These are phyloP conservation scores for Syzygium aromaticum DNA, from an alignment of 345 rosid species.

Conservation along the genomic window DNA sequence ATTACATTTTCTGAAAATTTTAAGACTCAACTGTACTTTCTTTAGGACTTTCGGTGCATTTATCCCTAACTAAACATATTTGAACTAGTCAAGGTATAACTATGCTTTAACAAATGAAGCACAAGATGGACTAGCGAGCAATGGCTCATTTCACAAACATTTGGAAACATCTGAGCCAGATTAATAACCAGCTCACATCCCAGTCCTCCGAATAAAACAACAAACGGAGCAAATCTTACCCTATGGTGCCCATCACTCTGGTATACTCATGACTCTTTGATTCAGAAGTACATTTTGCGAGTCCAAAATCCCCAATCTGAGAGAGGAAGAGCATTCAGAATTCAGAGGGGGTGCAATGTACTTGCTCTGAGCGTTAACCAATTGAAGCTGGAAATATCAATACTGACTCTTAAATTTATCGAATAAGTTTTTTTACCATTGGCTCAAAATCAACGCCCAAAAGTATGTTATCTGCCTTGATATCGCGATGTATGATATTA, in stretches of 20 bases:
- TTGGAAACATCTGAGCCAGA: background rate
- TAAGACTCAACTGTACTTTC: too few relatives aligned
- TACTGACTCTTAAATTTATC: background rate
- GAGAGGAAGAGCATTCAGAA: background rate
- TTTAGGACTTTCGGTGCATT: too few relatives aligned
- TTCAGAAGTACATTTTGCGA: constrained; percentile 68
- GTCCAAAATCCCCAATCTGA: constrained; percentile 96
- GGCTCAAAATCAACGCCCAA: constrained; percentile 79
- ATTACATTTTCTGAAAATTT: too few relatives aligned
- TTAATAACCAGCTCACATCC: background rate
- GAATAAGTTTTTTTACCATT: constrained; percentile 34
- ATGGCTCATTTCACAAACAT: background rate
- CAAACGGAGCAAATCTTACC: constrained; percentile 26
- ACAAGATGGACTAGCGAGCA: background rate
- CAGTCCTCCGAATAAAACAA: background rate
- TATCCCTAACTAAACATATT: background rate
- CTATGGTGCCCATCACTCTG: constrained; percentile 80
- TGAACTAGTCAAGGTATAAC: background rate
- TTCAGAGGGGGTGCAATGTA: too few relatives aligned
- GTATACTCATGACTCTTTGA: constrained; percentile 63
- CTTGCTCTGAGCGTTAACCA: background rate
- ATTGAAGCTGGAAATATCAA: background rate
- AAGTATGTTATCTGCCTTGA: constrained; percentile 77
- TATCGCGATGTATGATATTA: constrained; percentile 86
- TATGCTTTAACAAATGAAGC: background rate